Evolutionary conservation across 495 filamentous ascomycete species (phyloP).

Genomic region (Chaetomium tenue): DNA sequence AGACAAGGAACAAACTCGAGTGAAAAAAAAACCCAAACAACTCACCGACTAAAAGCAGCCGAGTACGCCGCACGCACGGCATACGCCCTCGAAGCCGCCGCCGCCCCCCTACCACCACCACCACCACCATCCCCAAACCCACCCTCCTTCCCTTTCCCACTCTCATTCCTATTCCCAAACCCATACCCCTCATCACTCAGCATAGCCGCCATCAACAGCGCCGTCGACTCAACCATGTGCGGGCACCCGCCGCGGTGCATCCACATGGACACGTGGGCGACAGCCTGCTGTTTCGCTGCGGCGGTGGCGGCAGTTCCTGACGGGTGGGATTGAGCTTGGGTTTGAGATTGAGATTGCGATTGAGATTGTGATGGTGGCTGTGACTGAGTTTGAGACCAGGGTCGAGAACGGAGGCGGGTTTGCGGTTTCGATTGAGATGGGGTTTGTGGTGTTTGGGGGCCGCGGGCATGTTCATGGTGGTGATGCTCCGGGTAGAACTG

Average conservation of each 20-base stretch:
- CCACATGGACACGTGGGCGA: constrained; percentile 54
- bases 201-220: constrained; percentile 69
- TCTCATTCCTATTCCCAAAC: too few relatives aligned
- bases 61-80: constrained; percentile 48
- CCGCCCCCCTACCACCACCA: constrained; percentile 26
- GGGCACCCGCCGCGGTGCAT: constrained; percentile 71
- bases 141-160: background rate
- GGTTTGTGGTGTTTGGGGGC: background rate
- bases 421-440: constrained; percentile 1
- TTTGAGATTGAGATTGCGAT: background rate
- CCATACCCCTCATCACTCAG: constrained; percentile 55
- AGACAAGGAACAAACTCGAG: background rate
- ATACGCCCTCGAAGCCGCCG: constrained; percentile 37
- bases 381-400: too few relatives aligned
- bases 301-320: background rate
- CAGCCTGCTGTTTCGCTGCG: constrained; percentile 37
- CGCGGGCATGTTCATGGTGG: too few relatives aligned
- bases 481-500: constrained; percentile 60
- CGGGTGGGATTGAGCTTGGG: background rate
- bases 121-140: constrained; percentile 24
- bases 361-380: background rate
- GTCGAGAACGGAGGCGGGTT: background rate
- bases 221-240: constrained; percentile 79
- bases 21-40: constrained; percentile 20
- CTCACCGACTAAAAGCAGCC: constrained; percentile 50